These are phyloP conservation scores for Eruca vesicaria DNA, from an alignment of 441 rosid genomes.

Conservation along the genomic window DNA sequence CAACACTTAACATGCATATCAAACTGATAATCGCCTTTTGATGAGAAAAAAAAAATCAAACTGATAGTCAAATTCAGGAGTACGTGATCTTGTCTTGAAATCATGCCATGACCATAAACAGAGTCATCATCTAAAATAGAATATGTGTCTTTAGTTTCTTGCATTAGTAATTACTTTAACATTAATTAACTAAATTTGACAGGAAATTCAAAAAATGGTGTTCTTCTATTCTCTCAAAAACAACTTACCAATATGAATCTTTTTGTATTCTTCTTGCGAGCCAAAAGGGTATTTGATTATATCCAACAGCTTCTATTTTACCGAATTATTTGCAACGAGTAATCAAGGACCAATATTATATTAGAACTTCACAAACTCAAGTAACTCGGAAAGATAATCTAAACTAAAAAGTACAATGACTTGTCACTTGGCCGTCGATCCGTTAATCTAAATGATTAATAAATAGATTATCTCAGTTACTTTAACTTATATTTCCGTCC, in stretches of 20 bases:
- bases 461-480: conserved; percentile 11
- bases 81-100: background rate
- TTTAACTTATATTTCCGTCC: conserved; percentile 26
- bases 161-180: background rate
- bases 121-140: background rate
- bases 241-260: background rate
- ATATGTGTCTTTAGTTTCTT: background rate
- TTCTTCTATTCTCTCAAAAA: background rate
- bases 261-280: conserved; percentile 4
- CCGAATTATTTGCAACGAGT: conserved; percentile 22
- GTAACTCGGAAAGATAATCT: conserved; percentile 35
- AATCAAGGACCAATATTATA: conserved; percentile 28
- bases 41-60: no score
- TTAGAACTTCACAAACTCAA: conserved; percentile 28
- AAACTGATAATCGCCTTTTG: background rate
- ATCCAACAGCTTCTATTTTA: background rate
- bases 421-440: conserved; percentile 37
- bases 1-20: conserved; percentile 9
- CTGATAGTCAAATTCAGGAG: background rate
- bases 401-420: conserved; percentile 33
- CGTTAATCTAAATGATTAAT: conserved; percentile 19
- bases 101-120: background rate
- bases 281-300: background rate
- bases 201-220: background rate
- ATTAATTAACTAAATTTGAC: background rate